Percentiles rank a stretch among this genome's conserved stretches.
Evolutionary conservation across 2,329 filamentous ascomycete genomes (phyloP).

Genomic region (Phialemonium atrogriseum): DNA sequence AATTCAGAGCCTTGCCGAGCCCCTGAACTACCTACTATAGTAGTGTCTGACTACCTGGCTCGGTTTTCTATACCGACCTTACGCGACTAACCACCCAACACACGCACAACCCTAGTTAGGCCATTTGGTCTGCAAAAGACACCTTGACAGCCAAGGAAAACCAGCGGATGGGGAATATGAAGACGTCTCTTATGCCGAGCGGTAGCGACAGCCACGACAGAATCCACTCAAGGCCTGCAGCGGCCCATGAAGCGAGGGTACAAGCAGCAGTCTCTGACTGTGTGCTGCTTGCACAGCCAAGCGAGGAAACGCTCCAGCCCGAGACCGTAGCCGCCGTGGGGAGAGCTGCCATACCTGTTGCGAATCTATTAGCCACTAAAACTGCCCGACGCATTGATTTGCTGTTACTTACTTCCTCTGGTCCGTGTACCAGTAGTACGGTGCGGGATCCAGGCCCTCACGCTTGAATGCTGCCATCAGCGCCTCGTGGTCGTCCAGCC

Average conservation of each 20-base stretch:
- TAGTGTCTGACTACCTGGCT: no score
- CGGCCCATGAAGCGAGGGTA: constrained; percentile 76
- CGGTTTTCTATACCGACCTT: no score
- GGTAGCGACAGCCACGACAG: no score
- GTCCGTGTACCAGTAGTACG: constrained; percentile 99
- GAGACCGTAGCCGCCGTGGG: constrained; percentile 88
- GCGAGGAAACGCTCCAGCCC: constrained; percentile 75
- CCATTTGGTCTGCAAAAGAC: no score
- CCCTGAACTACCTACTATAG: no score
- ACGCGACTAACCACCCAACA: no score
- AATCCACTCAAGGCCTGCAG: constrained; percentile 57
- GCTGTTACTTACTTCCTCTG: constrained; percentile 70
- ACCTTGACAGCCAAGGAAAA: no score
- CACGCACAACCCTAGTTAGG: no score
- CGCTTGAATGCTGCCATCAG: constrained; percentile 80
- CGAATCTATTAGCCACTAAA: constrained; percentile 3
- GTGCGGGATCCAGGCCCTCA: constrained; percentile 73
- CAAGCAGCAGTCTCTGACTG: constrained; percentile 59
- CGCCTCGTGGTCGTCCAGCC: constrained; percentile 86
- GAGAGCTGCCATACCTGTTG: constrained; percentile 74
- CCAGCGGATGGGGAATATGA: no score
- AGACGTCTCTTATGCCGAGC: no score
- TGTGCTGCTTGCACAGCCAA: constrained; percentile 57
- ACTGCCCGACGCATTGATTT: no score
- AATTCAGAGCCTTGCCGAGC: no score